Evolutionary conservation across 176 grass and related monocot species (phyloP).

Genomic region (Lolium perenne): DNA sequence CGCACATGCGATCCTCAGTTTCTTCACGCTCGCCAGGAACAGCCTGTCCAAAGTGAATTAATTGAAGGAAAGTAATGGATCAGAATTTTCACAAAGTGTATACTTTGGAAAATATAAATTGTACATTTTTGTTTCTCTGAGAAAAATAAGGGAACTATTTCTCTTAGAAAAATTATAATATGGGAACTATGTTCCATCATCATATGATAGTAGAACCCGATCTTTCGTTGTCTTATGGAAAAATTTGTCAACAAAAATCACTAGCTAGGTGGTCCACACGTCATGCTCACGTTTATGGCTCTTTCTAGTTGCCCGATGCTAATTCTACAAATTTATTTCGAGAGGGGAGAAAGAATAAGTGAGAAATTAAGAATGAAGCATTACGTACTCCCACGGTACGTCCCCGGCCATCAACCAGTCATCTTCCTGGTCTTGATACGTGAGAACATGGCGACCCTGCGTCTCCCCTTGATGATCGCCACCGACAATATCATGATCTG

Average conservation of each 20-base stretch:
- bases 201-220: too few relatives aligned
- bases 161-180: background rate
- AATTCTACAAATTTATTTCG: background rate
- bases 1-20: conserved; percentile 59
- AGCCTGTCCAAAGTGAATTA: conserved; percentile 37
- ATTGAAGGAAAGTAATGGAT: background rate
- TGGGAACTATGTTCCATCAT: too few relatives aligned
- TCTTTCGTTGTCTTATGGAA: too few relatives aligned
- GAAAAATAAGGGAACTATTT: background rate
- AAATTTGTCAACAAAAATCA: too few relatives aligned
- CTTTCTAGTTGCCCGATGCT: too few relatives aligned
- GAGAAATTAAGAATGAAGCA: background rate
- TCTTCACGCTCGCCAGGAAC: conserved; percentile 69
- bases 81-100: background rate
- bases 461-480: conserved; percentile 16
- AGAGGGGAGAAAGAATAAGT: background rate
- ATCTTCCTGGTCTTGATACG: conserved; percentile 74
- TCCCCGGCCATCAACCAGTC: conserved; percentile 89
- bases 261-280: too few relatives aligned
- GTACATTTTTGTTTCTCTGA: background rate
- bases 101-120: background rate
- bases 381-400: conserved; percentile 66
- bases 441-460: conserved; percentile 56
- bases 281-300: too few relatives aligned
- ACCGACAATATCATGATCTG: conserved; percentile 55